These are phyloP conservation scores for Astrothelium macrocarpum DNA, from an alignment of 495 filamentous ascomycete genomes.

Conservation along the genomic window DNA sequence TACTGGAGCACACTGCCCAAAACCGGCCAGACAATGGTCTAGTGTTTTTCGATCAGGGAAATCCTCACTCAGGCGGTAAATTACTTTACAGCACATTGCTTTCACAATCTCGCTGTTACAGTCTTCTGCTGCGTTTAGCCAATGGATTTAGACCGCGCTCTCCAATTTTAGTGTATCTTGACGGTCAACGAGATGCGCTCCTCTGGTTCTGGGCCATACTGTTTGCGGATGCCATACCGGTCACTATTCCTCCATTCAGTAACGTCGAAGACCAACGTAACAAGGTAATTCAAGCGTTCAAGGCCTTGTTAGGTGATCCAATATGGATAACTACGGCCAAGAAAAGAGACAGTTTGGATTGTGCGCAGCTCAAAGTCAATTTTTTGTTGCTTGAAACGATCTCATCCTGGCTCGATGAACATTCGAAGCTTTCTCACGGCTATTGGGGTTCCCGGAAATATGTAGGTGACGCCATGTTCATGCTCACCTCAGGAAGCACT, in stretches of 20 bases:
- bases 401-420: neutral
- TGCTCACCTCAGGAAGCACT: conserved; percentile 52
- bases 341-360: neutral
- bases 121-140: neutral
- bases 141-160: neutral
- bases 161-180: conserved; percentile 7
- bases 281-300: neutral
- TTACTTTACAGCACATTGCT: neutral
- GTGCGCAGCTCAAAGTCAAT: neutral
- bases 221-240: conserved; percentile 6
- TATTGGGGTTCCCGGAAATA: neutral
- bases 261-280: conserved; percentile 6
- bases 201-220: conserved; percentile 12
- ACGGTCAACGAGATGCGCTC: conserved; percentile 11
- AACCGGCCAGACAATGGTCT: neutral
- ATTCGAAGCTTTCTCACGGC: neutral
- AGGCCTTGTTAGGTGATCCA: neutral
- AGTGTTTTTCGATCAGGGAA: neutral
- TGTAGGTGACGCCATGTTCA: conserved; percentile 31
- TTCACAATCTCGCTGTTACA: neutral
- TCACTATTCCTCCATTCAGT: conserved; percentile 6
- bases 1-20: neutral
- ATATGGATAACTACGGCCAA: conserved; percentile 10
- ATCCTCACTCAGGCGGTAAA: neutral
- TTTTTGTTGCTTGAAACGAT: neutral